A percentile compares a stretch with the other conserved stretches of the same genome.
phyloP scores from a whole-genome alignment of 2,329 filamentous ascomycete genomes.

The Aspergillus sojae region DNA sequence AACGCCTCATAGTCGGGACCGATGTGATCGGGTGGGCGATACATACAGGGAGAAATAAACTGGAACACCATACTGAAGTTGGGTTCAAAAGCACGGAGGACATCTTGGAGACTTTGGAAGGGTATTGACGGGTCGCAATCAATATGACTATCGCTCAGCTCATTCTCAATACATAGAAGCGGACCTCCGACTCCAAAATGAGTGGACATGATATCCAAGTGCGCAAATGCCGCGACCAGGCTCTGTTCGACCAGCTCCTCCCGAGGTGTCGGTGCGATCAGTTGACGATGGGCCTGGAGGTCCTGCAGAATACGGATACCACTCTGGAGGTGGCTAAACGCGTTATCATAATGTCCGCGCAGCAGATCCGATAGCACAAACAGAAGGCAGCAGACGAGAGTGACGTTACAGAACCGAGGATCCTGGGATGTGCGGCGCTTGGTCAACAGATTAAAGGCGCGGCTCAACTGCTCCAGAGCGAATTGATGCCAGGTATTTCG shows the following conservation, averaged over 20 bases:
- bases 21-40: not conserved
- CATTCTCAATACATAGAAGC: not conserved
- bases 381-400: constrained; percentile 5
- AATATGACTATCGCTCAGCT: fast-evolving
- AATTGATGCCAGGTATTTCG: not conserved
- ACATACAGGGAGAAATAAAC: not conserved
- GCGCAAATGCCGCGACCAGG: not conserved
- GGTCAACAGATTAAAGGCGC: not conserved
- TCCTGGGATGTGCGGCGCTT: not conserved
- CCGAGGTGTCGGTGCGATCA: not conserved
- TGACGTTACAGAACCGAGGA: not conserved
- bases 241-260: not conserved
- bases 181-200: not conserved
- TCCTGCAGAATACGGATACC: constrained; percentile 2
- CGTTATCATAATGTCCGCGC: not conserved
- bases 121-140: fast-evolving
- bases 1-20: not conserved
- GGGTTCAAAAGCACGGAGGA: not conserved
- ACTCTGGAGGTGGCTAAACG: not conserved
- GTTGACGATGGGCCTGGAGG: not conserved
- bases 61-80: not conserved
- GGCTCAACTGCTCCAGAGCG: not conserved
- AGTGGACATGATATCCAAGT: not conserved
- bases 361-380: not conserved
- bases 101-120: not conserved